phyloP scores from a whole-genome alignment of 106 monocot species.

The Dactylorhiza incarnata region DNA sequence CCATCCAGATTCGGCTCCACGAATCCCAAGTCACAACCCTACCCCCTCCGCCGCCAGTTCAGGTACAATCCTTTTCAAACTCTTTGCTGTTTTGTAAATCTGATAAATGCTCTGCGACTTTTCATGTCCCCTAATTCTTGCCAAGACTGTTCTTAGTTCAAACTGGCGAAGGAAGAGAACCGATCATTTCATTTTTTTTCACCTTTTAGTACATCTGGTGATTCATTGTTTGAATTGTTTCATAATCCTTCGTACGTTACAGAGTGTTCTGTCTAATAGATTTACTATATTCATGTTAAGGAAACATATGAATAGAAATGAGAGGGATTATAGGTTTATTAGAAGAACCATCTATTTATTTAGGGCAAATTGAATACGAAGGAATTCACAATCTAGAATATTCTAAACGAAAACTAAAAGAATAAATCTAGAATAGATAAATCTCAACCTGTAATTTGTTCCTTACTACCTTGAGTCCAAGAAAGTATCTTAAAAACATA shows the following conservation, averaged over 20 bases:
- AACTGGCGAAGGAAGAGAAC: not conserved
- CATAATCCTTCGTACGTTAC: not conserved
- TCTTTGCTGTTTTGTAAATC: not conserved
- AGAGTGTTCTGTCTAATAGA: not conserved
- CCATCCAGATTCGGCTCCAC: conserved; percentile 90
- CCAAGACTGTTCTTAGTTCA: not conserved
- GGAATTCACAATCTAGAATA: too few relatives aligned
- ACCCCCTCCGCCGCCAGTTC: conserved; percentile 63
- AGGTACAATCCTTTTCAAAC: conserved; percentile 32
- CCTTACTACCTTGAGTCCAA: too few relatives aligned
- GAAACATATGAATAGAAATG: too few relatives aligned
- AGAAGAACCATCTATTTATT: too few relatives aligned
- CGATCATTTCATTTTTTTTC: not conserved
- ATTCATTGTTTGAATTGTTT: not conserved
- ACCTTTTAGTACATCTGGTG: not conserved
- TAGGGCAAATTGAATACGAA: too few relatives aligned
- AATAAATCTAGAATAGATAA: too few relatives aligned
- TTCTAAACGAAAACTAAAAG: too few relatives aligned
- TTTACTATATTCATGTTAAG: not conserved
- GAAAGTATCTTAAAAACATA: too few relatives aligned
- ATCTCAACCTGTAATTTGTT: too few relatives aligned
- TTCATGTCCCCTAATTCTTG: not conserved
- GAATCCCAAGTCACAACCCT: conserved; percentile 88
- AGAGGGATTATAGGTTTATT: too few relatives aligned
- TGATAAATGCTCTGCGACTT: not conserved